Percentiles rank a stretch among this genome's conserved stretches.
Evolutionary conservation across 495 filamentous ascomycete species (phyloP).

Genomic region (Aspergillus ostianus): DNA sequence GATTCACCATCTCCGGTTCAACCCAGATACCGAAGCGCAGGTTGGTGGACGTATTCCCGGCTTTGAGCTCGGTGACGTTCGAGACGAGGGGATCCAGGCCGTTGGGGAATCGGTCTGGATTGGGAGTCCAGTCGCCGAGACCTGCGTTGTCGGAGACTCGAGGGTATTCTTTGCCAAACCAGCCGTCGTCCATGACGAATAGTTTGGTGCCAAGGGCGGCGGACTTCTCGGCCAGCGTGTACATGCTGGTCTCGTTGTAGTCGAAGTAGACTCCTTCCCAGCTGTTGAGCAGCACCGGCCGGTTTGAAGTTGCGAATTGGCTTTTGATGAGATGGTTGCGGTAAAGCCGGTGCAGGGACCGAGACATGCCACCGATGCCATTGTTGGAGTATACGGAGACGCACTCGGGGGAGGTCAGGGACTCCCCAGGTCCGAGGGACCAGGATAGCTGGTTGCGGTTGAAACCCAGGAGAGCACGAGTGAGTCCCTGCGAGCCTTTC

Average conservation of each 20-base stretch:
- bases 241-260: conserved; percentile 47
- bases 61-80: conserved; percentile 41
- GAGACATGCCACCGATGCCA: conserved; percentile 55
- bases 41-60: conserved; percentile 37
- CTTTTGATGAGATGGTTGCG: conserved; percentile 54
- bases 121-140: conserved; percentile 55
- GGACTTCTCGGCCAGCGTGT: conserved; percentile 46
- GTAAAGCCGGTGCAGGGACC: conserved; percentile 51
- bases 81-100: conserved; percentile 44
- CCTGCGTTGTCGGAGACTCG: conserved; percentile 47
- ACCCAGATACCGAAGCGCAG: conserved; percentile 57
- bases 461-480: conserved; percentile 49
- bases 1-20: conserved; percentile 60
- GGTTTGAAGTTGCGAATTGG: conserved; percentile 45
- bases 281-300: conserved; percentile 54
- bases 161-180: conserved; percentile 56
- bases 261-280: conserved; percentile 56
- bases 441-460: conserved; percentile 52
- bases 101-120: conserved; percentile 51
- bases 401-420: conserved; percentile 51
- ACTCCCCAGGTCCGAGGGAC: conserved; percentile 43
- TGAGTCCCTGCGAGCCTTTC: conserved; percentile 53
- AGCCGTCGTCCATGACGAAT: conserved; percentile 58
- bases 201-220: conserved; percentile 50
- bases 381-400: conserved; percentile 51